Evolutionary conservation across 441 rosid genomes (phyloP), one percentile per base, ranked within the genome.

Genomic region (Pelargonium myrrhifolium): DNA sequence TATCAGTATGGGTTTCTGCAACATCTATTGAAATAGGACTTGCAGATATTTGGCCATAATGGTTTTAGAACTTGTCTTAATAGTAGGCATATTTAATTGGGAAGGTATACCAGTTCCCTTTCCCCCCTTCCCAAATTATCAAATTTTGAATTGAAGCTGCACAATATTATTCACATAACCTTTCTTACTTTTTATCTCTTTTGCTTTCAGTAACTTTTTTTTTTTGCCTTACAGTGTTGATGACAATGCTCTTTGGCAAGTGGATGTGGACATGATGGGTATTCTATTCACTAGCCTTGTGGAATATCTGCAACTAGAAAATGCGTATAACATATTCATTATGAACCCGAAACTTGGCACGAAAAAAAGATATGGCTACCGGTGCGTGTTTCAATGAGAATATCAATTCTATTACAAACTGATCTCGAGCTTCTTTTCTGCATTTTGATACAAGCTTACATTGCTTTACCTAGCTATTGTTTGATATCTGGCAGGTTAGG

Each of bases 251-350:
- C 78, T 84, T 60, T 87, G 89, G 89, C 98, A 95, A 89, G 98
- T 95, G 74, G 98, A 95, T 77, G 74, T 78, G 71, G 97, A 89
- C 69, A 76, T 84, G 92, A 81, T 92, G 89, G 99, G 86, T 73
- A 79, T 79, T 82, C 80, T 95, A 77, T 86, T 92, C 81, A 62
- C 85, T 72, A 87, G 98, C 83, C 96, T 95, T 73, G 92, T 87
- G 28, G 90, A 87, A 64, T 92, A 90, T 80, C 93, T 92, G 80
- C 92, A 90, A 73, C 88, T 95, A 67, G 96, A 73, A 69, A 87
- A 84, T 78, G 93, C 92, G 21, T 95, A 90, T 81, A 95, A 90
- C 73, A 74, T 95, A 76, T 92, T 95, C 73, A 71, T 95, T 77
- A 78, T 95, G 84, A 95, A 95, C 77, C 96, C 93, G 64, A 87